Evolutionary conservation across 495 filamentous ascomycete species (phyloP), one percentile per base, ranked within the genome.

Genomic region (Talaromyces ruber): DNA sequence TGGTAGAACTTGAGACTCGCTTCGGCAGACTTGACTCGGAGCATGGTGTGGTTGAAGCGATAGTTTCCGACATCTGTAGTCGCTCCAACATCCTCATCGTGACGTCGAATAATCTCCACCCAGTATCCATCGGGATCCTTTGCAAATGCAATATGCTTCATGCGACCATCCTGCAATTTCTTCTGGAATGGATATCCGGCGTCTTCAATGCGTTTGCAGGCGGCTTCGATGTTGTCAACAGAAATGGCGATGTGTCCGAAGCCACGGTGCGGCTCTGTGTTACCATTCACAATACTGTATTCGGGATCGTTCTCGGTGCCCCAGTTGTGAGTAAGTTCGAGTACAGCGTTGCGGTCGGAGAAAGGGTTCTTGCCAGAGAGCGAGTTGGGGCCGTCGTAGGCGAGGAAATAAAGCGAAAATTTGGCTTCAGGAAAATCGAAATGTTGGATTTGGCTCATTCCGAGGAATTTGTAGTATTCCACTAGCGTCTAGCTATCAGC

Each of bases 321-420:
- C 74, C 97, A 90, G 81, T 97, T 97, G 82, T 98, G 94, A 60
- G 91, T 96, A 62, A 98, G 85, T 71, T 98, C 94, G 65, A 98
- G 83, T 22, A 97, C 78, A 32, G 90, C 93, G 67, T 97, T 87
- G 59, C 93, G 89, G 74, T 95, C 90, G 61, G 87, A 91, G 74
- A 86, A 88, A 62, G 89, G 70, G 85, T 90, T 66, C 84, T 85
- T 67, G 86, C 85, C 73, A 88, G 93, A 74, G 81, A 86, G 67
- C 80, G 88, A 71, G 83, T 85, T n/a, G 81, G 90, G 63, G 78
- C 87, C 89, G 85, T 91, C 65, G 64, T 80, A 80, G 53, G 73
- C 72, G 30, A 80, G 72, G 68, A 80, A 79, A 67, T 79, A 79
- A 43, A 96, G 85, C 70, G 92, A 89, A 74, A 97, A 97, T 65